Evolutionary conservation across 768 basidiomycete genomes (phyloP), one percentile per base, ranked within the genome.

Genomic region (Sarcodon sp.): DNA sequence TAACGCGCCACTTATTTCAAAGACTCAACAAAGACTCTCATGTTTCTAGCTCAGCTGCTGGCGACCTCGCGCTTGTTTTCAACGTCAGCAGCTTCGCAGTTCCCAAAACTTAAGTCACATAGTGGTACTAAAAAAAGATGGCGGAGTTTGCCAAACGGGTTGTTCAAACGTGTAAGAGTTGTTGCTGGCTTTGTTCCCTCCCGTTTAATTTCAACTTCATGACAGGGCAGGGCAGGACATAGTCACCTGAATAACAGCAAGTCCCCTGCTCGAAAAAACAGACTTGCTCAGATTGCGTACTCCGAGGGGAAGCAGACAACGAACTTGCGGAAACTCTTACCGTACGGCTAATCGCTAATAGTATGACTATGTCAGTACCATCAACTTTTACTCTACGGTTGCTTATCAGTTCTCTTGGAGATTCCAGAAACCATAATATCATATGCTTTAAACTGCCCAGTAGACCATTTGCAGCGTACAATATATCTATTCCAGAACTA

Each of bases 41-140:
- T 27, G 21, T 27, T 27, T 27, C 21, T 27, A 4, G 21, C 21
- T 27, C 21, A 27, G 21, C 21, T 27, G 21, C 21, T 27, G 21
- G 21, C 55, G 5, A 57, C 59, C 9, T 47, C 58, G 15, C 61
- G 64, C 10, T 50, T 55, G 16, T 85, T 88, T 62, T 83, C 85
- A 35, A 76, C 78, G 11, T 76, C 79, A 4, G 62, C 74, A 6
- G 52, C 71, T 1, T 60, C 63, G 31, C 70, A 73, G 47, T 83
- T 79, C 47, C 86, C 85, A 47, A 88, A 88, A 66, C 66, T 88
- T 55, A 88, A 88, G 63, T 75, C 81, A 1, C 86, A 88, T 60
- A 81, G 77, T 3, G 86, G 85, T 8, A 75, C 86, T 18, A 87
- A 87, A 67, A 88, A 88, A 64, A 69, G 86, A 51, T 88, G 83